phyloP scores from a whole-genome alignment of 306 rosid species.

The Elaeagnus macrophylla region DNA sequence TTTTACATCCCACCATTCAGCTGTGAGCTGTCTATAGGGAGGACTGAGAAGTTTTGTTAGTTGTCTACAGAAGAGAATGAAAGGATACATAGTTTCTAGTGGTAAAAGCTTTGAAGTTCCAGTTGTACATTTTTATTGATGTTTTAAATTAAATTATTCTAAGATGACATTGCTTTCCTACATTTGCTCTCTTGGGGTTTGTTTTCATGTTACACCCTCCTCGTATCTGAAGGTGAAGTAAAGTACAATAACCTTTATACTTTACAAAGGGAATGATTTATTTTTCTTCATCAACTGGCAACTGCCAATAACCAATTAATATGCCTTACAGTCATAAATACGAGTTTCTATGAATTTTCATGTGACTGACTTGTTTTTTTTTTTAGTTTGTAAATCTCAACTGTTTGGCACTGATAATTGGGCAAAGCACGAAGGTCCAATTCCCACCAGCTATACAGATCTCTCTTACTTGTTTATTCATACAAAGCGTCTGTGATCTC shows the following conservation, averaged over 20 bases:
- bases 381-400: neutral
- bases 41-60: too few species aligned
- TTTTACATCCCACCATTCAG: too few species aligned
- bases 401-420: neutral
- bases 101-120: too few species aligned
- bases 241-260: neutral
- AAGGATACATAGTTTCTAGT: too few species aligned
- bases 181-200: conserved; percentile 53
- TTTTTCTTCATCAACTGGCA: too few species aligned
- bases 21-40: too few species aligned
- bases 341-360: conserved; percentile 36
- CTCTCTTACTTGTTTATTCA: neutral
- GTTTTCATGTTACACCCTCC: conserved; percentile 31
- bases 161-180: conserved; percentile 17
- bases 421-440: neutral
- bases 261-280: neutral
- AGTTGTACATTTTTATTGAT: too few species aligned
- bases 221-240: conserved; percentile 29
- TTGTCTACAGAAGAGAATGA: too few species aligned
- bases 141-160: too few species aligned
- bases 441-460: neutral
- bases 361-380: conserved; percentile 18
- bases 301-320: neutral
- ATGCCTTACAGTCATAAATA: conserved; percentile 27
- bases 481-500: neutral